Evolutionary conservation across 331 rosid species (phyloP).

Genomic region (Rhamnella rubrinervis): DNA sequence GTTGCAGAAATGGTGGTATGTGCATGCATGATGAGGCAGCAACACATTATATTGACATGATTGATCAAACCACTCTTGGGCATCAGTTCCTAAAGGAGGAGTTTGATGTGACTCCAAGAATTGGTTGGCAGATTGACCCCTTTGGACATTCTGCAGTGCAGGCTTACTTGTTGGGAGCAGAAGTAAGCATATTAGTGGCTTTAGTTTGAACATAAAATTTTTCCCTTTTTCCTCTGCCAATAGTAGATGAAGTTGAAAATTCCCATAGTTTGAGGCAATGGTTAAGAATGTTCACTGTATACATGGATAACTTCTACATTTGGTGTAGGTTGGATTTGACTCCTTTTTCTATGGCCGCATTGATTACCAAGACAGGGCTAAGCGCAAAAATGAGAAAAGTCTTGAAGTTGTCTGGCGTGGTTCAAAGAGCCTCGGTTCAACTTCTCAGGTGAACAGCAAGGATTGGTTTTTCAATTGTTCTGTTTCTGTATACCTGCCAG

Average conservation of each 20-base stretch:
- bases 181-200: slow-evolving; percentile 39
- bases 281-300: neutral
- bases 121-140: slow-evolving; percentile 98
- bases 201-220: slow-evolving; percentile 2
- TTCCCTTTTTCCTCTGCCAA: neutral
- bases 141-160: slow-evolving; percentile 98
- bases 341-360: slow-evolving; percentile 82
- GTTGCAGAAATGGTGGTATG: slow-evolving; percentile 87
- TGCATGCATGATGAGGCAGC: slow-evolving; percentile 97
- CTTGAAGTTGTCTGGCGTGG: slow-evolving; percentile 97
- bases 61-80: slow-evolving; percentile 97
- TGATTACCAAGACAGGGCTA: slow-evolving; percentile 87
- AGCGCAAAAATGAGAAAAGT: slow-evolving; percentile 72
- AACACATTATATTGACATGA: slow-evolving; percentile 86
- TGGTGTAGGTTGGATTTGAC: slow-evolving; percentile 83
- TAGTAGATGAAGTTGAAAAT: neutral
- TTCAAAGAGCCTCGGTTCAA: slow-evolving; percentile 84
- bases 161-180: slow-evolving; percentile 89
- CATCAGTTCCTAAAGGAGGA: slow-evolving; percentile 70
- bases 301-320: slow-evolving; percentile 22
- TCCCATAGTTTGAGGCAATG: neutral
- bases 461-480: neutral
- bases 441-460: slow-evolving; percentile 61
- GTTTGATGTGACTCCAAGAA: slow-evolving; percentile 70
- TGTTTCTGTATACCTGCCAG: neutral